Evolutionary conservation across 2,329 filamentous ascomycete genomes (phyloP).

Genomic region (Teratosphaeria nubilosa): DNA sequence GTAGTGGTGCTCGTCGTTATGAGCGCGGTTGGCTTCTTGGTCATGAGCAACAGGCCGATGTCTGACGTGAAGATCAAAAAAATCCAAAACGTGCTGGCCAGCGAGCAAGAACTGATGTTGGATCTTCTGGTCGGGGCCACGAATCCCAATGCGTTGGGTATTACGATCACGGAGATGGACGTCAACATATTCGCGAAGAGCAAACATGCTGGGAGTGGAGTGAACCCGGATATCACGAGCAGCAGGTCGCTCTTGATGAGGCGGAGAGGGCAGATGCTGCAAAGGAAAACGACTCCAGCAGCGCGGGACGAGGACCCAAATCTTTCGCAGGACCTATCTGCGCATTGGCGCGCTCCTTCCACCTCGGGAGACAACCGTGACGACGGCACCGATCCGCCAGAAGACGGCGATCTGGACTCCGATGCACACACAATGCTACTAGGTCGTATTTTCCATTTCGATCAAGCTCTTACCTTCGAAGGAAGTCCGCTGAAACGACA

Average conservation of each 20-base stretch:
- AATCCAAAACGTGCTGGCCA: constrained; percentile 83
- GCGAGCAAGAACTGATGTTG: constrained; percentile 89
- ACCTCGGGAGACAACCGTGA: constrained; percentile 7
- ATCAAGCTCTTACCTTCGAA: constrained; percentile 81
- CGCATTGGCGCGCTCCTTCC: constrained; percentile 15
- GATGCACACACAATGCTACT: constrained; percentile 77
- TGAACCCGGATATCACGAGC: not conserved
- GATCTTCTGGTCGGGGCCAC: constrained; percentile 79
- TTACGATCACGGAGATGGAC: constrained; percentile 77
- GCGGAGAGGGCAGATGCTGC: not conserved
- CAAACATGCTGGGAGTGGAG: constrained; percentile 58
- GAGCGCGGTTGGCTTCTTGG: constrained; percentile 79
- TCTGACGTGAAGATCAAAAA: constrained; percentile 66
- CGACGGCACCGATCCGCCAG: constrained; percentile 14
- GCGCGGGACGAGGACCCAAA: not conserved
- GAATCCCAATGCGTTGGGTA: constrained; percentile 86
- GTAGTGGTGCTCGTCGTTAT: constrained; percentile 73
- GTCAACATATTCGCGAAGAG: constrained; percentile 93
- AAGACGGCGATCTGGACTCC: constrained; percentile 47
- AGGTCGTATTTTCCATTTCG: constrained; percentile 78
- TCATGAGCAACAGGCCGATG: constrained; percentile 83
- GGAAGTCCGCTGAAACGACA: constrained; percentile 75
- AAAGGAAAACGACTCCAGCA: not conserved
- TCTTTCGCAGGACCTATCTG: constrained; percentile 13
- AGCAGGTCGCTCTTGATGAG: not conserved